These are phyloP conservation scores for Nothophoma quercina DNA, from an alignment of 2,329 filamentous ascomycete species.

Conservation along the genomic window DNA sequence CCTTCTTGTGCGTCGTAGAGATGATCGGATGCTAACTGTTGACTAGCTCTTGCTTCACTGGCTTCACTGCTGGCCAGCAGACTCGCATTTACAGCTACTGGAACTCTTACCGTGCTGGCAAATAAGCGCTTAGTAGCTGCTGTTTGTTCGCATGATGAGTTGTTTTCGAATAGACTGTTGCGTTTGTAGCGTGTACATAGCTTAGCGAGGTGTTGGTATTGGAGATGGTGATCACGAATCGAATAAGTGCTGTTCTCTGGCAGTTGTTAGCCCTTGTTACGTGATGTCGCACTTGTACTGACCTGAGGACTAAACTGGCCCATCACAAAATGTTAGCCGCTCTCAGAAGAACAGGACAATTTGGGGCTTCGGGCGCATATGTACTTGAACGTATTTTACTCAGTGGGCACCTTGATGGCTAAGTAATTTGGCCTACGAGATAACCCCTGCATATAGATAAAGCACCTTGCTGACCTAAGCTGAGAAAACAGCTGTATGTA, in stretches of 20 bases:
- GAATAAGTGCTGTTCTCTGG: neutral
- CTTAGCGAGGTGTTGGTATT: neutral
- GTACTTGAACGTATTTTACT: neutral
- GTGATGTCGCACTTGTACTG: neutral
- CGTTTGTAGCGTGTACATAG: slow-evolving; percentile 1
- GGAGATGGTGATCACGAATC: neutral
- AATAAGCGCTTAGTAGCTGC: slow-evolving; percentile 20
- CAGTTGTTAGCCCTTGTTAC: neutral
- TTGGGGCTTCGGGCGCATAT: too few relatives aligned
- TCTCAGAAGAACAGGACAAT: too few relatives aligned
- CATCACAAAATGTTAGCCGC: too few relatives aligned
- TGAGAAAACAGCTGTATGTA: neutral
- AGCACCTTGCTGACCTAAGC: neutral
- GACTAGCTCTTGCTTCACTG: slow-evolving; percentile 27
- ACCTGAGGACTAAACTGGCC: too few relatives aligned
- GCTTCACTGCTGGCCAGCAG: slow-evolving; percentile 39
- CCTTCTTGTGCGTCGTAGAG: too few relatives aligned
- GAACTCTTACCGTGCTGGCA: slow-evolving; percentile 21
- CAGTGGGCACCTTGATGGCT: slow-evolving; percentile 1
- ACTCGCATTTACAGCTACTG: slow-evolving; percentile 31
- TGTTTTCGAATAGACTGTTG: neutral
- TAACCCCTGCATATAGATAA: neutral
- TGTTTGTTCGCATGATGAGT: neutral
- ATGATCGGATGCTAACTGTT: neutral
- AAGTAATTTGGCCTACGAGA: neutral